phyloP scores from a whole-genome alignment of 2,329 filamentous ascomycete genomes.

The Hypoxylon sp. region DNA sequence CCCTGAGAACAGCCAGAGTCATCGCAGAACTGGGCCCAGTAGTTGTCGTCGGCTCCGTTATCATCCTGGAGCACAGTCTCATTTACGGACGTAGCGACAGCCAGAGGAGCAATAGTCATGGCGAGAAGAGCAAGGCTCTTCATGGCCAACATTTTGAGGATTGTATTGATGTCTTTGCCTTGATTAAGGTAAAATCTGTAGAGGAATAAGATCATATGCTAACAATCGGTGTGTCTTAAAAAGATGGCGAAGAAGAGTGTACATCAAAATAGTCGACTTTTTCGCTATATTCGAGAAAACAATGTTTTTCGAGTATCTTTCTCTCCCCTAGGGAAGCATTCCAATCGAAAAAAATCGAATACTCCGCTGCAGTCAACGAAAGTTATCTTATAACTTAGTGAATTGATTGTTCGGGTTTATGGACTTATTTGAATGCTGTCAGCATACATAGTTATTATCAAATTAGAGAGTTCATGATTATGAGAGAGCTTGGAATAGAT shows the following conservation, averaged over 20 bases:
- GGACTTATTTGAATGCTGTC: not conserved
- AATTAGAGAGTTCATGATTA: not conserved
- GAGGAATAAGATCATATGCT: not conserved
- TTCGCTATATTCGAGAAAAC: conserved; percentile 3
- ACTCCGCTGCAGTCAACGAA: not conserved
- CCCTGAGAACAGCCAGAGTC: conserved; percentile 4
- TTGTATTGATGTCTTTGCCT: not conserved
- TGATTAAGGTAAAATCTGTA: not conserved
- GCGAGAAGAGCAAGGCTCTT: conserved; percentile 12
- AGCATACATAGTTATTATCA: not conserved
- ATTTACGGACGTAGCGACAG: not conserved
- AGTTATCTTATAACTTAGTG: not conserved
- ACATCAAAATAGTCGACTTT: not conserved
- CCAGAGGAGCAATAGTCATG: not conserved
- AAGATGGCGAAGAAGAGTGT: conserved; percentile 4
- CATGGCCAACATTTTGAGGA: conserved; percentile 7
- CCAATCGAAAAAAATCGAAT: not conserved
- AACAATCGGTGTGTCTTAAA: not conserved
- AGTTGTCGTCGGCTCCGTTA: not conserved
- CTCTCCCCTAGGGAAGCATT: not conserved
- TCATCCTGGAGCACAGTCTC: not conserved
- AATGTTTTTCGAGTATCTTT: not conserved
- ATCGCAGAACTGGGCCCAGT: conserved; percentile 24
- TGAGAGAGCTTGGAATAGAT: not conserved
- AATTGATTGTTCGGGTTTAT: not conserved